phyloP scores from a whole-genome alignment of 2,329 filamentous ascomycete genomes.

The Sphaerulina musiva region DNA sequence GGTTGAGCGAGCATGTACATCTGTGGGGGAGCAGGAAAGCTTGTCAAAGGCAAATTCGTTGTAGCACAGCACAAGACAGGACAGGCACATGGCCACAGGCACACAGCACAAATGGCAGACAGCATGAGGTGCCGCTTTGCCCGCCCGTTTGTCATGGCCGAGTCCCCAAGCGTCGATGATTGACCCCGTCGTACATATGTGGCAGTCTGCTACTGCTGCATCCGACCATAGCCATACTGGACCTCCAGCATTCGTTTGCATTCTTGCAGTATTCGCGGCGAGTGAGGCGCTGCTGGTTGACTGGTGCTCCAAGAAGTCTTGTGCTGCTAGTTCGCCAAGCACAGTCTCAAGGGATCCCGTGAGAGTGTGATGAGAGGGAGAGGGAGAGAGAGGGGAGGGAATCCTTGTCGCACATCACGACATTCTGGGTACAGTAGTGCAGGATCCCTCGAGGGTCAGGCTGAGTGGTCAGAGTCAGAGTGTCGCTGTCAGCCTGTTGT shows the following conservation, averaged over 20 bases:
- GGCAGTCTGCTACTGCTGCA: not conserved
- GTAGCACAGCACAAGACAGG: too few species aligned
- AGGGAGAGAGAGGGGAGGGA: not conserved
- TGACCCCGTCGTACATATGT: not conserved
- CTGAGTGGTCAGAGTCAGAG: too few species aligned
- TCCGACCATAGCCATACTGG: not conserved
- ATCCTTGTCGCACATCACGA: constrained; percentile 13
- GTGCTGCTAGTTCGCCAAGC: not conserved
- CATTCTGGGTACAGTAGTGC: not conserved
- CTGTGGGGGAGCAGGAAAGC: too few species aligned
- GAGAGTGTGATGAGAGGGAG: not conserved
- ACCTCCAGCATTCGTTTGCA: too few species aligned
- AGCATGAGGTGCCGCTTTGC: not conserved
- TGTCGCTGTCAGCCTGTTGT: too few species aligned
- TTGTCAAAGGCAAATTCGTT: too few species aligned
- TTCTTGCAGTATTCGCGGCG: not conserved
- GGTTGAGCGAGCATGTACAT: too few species aligned
- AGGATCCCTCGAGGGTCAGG: too few species aligned
- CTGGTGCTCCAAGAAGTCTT: not conserved
- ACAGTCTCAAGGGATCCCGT: not conserved
- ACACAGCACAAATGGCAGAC: not conserved
- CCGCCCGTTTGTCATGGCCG: not conserved
- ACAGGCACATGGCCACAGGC: not conserved
- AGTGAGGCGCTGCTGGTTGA: not conserved
- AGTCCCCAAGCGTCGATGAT: not conserved